Evolutionary conservation across 2,329 filamentous ascomycete species (phyloP).

Genomic region (Akanthomyces muscarius): DNA sequence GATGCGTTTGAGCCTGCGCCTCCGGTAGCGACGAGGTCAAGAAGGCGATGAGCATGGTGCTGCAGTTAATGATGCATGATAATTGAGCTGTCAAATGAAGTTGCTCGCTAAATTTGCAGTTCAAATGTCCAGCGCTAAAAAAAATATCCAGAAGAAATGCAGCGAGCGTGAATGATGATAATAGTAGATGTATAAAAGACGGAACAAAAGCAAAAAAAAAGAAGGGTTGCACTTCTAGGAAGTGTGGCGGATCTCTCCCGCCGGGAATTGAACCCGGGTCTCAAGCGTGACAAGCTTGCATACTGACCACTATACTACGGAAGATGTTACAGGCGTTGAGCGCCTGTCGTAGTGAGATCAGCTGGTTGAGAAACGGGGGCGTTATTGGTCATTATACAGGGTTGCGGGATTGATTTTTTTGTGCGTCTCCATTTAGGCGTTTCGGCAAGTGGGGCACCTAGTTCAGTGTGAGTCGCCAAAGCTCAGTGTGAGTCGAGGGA

Average conservation of each 20-base stretch:
- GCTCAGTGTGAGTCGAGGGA: neutral
- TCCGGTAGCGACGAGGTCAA: constrained; percentile 29
- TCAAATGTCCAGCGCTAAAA: no score
- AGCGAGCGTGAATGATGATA: no score
- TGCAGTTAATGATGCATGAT: constrained; percentile 1
- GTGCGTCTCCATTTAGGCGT: neutral
- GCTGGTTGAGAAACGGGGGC: neutral
- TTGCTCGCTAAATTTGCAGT: neutral
- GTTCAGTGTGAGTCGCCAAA: neutral
- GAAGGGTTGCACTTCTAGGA: constrained; percentile 8
- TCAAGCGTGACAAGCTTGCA: constrained; percentile 24
- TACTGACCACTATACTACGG: constrained; percentile 25
- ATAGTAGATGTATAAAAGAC: neutral
- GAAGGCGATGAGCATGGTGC: constrained; percentile 25
- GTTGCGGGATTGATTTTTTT: neutral
- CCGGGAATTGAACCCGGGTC: constrained; percentile 24
- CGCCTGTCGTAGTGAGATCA: constrained; percentile 22
- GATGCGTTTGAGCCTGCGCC: constrained; percentile 56
- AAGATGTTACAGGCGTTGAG: constrained; percentile 19
- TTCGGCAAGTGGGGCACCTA: neutral
- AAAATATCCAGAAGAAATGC: no score
- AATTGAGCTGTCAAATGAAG: neutral
- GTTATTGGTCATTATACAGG: constrained; percentile 8
- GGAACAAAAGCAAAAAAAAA: neutral
- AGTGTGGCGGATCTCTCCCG: constrained; percentile 21